phyloP scores from a whole-genome alignment of 352 stramenopile genomes.

The Blastocystis sp. region DNA sequence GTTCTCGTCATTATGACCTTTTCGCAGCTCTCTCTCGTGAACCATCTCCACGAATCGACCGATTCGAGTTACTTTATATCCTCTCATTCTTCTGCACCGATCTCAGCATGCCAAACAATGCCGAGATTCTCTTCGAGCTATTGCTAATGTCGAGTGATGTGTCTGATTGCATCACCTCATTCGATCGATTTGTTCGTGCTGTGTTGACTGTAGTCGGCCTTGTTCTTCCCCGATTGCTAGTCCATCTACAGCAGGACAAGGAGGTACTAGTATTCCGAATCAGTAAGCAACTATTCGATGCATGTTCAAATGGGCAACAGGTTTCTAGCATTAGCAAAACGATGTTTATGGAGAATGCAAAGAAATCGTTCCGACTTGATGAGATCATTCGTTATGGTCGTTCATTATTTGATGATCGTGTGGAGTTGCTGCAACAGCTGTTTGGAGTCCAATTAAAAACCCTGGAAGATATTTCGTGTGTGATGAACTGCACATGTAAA shows the following conservation, averaged over 20 bases:
- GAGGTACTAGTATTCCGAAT: not conserved
- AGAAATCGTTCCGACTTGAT: not conserved
- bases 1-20: not conserved
- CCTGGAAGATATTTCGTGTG: not conserved
- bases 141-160: not conserved
- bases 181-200: not conserved
- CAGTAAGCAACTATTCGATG: not conserved
- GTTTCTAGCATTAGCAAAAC: not conserved
- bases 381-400: not conserved
- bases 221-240: not conserved
- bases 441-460: not conserved
- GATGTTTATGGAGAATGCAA: not conserved
- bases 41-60: not conserved
- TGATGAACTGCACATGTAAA: not conserved
- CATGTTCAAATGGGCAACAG: not conserved
- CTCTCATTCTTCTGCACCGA: not conserved
- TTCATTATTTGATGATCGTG: not conserved
- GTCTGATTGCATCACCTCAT: not conserved
- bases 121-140: not conserved
- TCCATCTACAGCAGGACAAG: not conserved
- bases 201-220: not conserved
- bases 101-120: not conserved
- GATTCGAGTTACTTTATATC: not conserved
- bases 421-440: not conserved
- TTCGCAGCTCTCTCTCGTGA: constrained; percentile 1